Evolutionary conservation across 768 basidiomycete genomes (phyloP).

Genomic region (Grammothele lineata): DNA sequence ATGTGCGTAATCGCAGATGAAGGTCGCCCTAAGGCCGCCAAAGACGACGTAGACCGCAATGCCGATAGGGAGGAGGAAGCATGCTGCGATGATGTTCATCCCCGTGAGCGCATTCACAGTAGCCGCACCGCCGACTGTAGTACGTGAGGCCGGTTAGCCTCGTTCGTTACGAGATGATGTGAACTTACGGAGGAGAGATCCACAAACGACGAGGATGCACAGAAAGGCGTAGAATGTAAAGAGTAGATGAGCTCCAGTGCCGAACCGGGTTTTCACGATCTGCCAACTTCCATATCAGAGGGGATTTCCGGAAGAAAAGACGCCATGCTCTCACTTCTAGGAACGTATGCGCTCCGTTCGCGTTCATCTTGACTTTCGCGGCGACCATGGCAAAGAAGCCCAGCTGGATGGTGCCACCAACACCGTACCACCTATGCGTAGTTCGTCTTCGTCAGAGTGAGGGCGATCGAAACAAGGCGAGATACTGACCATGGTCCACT

Average conservation of each 20-base stretch:
- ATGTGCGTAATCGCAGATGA: constrained; percentile 27
- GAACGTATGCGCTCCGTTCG: constrained; percentile 54
- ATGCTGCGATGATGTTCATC: constrained; percentile 27
- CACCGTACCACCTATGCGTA: constrained; percentile 42
- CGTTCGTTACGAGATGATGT: not conserved
- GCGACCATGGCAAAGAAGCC: constrained; percentile 50
- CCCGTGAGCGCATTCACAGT: constrained; percentile 28
- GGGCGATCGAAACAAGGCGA: too few species aligned
- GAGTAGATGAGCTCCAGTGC: constrained; percentile 41
- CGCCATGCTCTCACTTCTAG: constrained; percentile 34
- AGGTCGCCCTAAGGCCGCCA: constrained; percentile 27
- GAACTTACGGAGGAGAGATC: constrained; percentile 42
- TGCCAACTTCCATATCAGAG: constrained; percentile 11
- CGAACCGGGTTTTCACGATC: constrained; percentile 48
- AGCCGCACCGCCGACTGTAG: constrained; percentile 24
- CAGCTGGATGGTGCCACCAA: constrained; percentile 50
- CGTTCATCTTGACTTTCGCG: constrained; percentile 56
- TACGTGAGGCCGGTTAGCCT: constrained; percentile 23
- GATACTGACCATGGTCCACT: constrained; percentile 49
- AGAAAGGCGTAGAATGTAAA: constrained; percentile 52
- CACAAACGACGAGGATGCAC: constrained; percentile 47
- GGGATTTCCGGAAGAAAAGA: not conserved
- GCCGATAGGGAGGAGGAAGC: constrained; percentile 27
- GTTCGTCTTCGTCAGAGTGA: too few species aligned
- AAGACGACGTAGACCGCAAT: constrained; percentile 29